Evolutionary conservation across 2,329 filamentous ascomycete genomes (phyloP).

Genomic region (Colletotrichum musicola): DNA sequence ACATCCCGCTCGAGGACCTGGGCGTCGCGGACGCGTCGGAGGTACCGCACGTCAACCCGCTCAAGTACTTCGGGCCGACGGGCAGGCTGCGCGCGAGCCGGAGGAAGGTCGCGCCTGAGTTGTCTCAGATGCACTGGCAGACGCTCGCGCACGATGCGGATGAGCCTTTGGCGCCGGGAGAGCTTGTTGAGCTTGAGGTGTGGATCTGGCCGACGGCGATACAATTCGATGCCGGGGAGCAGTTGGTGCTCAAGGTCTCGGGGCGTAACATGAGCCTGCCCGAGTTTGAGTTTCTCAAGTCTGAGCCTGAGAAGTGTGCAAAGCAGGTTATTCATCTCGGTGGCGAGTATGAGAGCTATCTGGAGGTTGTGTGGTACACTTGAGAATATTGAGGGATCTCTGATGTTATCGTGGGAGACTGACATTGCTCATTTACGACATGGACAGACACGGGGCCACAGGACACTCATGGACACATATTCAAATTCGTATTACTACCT

Average conservation of each 20-base stretch:
- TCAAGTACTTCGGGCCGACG: conserved; percentile 18
- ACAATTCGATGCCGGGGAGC: conserved; percentile 12
- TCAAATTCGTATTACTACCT: not conserved
- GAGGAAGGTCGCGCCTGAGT: conserved; percentile 4
- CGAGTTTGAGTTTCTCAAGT: not conserved
- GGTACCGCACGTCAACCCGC: conserved; percentile 16
- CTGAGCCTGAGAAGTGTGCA: not conserved
- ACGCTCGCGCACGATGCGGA: conserved; percentile 10
- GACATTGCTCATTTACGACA: no score
- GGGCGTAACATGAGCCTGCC: not conserved
- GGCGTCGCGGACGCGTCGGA: not conserved
- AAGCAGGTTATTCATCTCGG: conserved; percentile 6
- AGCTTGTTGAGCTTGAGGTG: conserved; percentile 3
- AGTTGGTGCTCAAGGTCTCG: conserved; percentile 1
- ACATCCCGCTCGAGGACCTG: conserved; percentile 10
- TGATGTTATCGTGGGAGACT: not conserved
- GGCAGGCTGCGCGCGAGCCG: conserved; percentile 13
- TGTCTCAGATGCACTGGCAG: conserved; percentile 1
- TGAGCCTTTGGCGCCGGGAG: not conserved
- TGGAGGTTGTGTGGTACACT: conserved; percentile 1
- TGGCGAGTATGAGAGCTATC: conserved; percentile 5
- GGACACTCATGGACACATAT: no score
- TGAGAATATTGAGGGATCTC: not conserved
- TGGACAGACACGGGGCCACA: no score
- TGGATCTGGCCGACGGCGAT: conserved; percentile 24